A percentile compares a stretch with the other conserved stretches of the same genome.
phyloP scores from a whole-genome alignment of 371 early-diverging fungal species.

The Rhizomucor pusillus region DNA sequence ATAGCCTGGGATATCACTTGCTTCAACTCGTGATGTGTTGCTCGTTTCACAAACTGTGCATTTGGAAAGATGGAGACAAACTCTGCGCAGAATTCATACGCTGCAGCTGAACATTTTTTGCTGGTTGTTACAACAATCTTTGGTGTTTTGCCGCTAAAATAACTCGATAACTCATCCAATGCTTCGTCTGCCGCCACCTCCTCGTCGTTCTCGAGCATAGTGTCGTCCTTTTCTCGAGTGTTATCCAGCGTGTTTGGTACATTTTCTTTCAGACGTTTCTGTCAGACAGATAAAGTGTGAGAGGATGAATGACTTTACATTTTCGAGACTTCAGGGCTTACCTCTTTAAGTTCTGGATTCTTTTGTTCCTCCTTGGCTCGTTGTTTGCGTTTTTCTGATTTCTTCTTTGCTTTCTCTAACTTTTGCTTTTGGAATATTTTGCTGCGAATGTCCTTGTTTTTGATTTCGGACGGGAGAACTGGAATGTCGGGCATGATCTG shows the following conservation, averaged over 20 bases:
- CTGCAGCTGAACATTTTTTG: constrained; percentile 53
- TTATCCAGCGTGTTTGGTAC: constrained; percentile 93
- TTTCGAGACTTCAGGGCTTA: constrained; percentile 16
- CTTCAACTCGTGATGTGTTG: constrained; percentile 82
- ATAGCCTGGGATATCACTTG: constrained; percentile 88
- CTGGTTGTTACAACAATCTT: constrained; percentile 96
- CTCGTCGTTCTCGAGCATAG: constrained; percentile 81
- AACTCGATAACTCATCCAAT: constrained; percentile 89
- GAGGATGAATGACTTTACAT: too few species aligned
- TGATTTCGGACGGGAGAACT: constrained; percentile 50
- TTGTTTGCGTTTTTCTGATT: constrained; percentile 69
- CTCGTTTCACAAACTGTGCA: constrained; percentile 87
- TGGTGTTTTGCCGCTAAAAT: constrained; percentile 85
- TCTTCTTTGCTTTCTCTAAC: constrained; percentile 69
- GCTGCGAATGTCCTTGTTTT: constrained; percentile 81
- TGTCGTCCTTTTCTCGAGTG: constrained; percentile 91
- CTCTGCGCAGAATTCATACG: constrained; percentile 88
- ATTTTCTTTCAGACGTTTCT: constrained; percentile 87
- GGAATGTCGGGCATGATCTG: constrained; percentile 4
- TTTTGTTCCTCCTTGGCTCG: constrained; percentile 79
- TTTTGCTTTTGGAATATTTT: constrained; percentile 74
- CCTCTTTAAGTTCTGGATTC: constrained; percentile 87
- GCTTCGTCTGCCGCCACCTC: constrained; percentile 88
- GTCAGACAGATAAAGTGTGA: not conserved
- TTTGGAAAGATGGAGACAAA: constrained; percentile 90